phyloP scores from a whole-genome alignment of 2,329 filamentous ascomycete species.

The Hymenoscyphus albidus region DNA sequence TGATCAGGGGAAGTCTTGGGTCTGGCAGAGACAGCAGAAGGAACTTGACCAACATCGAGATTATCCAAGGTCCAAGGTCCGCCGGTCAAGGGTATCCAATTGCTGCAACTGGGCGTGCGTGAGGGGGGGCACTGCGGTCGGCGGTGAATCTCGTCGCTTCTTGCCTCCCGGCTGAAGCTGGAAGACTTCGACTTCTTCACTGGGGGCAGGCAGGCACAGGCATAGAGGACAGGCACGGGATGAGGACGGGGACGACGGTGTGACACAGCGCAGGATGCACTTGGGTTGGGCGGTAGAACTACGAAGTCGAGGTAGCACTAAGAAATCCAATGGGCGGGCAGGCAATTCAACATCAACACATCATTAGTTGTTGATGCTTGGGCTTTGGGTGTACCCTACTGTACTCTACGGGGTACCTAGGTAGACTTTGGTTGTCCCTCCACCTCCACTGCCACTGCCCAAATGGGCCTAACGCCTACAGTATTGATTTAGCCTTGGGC shows the following conservation, averaged over 20 bases:
- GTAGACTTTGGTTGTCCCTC: too few species aligned
- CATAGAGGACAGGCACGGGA: too few species aligned
- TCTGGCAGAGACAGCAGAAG: neutral
- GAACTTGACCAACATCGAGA: neutral
- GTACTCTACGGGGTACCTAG: too few species aligned
- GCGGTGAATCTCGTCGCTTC: neutral
- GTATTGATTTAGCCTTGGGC: neutral
- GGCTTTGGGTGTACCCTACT: neutral
- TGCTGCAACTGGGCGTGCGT: neutral
- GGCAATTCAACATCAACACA: neutral
- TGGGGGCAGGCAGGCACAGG: neutral
- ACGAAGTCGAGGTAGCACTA: neutral
- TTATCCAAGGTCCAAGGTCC: neutral
- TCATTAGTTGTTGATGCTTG: neutral
- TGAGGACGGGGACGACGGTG: too few species aligned
- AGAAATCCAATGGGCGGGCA: neutral
- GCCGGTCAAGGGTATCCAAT: neutral
- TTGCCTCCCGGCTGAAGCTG: neutral
- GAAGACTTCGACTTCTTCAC: neutral
- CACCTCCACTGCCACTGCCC: neutral
- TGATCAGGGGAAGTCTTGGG: neutral
- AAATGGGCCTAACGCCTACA: neutral
- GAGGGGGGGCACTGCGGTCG: neutral
- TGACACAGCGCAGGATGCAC: too few species aligned
- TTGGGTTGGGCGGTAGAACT: neutral